phyloP scores from a whole-genome alignment of 805 yeast species.

The Candida ovalis region DNA sequence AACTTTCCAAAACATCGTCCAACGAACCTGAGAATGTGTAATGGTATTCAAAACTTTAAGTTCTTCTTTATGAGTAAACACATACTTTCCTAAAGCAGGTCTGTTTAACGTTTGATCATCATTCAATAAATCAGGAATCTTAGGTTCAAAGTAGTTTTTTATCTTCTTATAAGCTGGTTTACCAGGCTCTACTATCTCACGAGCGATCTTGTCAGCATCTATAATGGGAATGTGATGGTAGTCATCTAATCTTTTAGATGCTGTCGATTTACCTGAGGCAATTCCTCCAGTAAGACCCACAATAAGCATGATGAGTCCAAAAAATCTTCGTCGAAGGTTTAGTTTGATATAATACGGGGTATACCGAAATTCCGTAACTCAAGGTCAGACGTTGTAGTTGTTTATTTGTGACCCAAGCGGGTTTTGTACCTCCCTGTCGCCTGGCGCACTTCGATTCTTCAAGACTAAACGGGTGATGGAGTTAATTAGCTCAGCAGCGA shows the following conservation, averaged over 20 bases:
- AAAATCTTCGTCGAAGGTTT: not conserved
- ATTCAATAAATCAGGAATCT: constrained; percentile 47
- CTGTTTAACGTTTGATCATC: constrained; percentile 56
- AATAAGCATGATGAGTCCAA: constrained; percentile 58
- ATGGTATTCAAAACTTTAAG: constrained; percentile 62
- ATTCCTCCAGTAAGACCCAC: constrained; percentile 98
- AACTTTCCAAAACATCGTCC: constrained; percentile 58
- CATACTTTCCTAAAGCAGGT: constrained; percentile 68
- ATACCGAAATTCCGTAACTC: too few species aligned
- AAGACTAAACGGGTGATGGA: too few species aligned
- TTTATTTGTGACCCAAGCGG: too few species aligned
- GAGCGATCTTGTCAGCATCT: constrained; percentile 90
- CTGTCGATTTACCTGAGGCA: constrained; percentile 95
- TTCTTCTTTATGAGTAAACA: constrained; percentile 64
- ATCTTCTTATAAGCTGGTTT: constrained; percentile 64
- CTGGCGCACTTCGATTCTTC: too few species aligned
- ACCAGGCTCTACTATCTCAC: constrained; percentile 82
- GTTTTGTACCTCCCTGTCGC: too few species aligned
- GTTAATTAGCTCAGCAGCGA: too few species aligned
- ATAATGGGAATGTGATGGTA: constrained; percentile 55
- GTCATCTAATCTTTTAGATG: constrained; percentile 53
- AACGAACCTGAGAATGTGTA: constrained; percentile 84
- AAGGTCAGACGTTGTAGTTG: too few species aligned
- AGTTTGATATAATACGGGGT: not conserved
- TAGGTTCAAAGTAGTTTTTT: constrained; percentile 52